Percentiles rank a stretch among this genome's conserved stretches.
These are phyloP conservation scores for Domatiomyces globalis DNA, from an alignment of 2,329 filamentous ascomycete genomes.

Conservation along the genomic window DNA sequence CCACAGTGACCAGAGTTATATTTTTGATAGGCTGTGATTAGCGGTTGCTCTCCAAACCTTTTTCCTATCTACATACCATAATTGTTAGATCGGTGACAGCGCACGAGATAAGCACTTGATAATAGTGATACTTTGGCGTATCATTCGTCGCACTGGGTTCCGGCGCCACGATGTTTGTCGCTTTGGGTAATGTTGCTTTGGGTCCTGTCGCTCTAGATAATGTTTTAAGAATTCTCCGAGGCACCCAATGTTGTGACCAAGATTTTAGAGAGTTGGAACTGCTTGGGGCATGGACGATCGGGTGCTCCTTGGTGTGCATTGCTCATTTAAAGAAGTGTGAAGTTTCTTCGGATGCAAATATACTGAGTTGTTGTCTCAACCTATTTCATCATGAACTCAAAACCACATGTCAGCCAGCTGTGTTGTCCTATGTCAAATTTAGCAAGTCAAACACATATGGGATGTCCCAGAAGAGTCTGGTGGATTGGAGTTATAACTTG, in stretches of 20 bases:
- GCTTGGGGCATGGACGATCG: too few relatives aligned
- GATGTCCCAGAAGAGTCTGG: too few relatives aligned
- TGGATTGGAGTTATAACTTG: neutral
- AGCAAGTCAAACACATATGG: neutral
- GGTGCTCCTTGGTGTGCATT: too few relatives aligned
- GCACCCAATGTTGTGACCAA: too few relatives aligned
- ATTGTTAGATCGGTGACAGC: neutral
- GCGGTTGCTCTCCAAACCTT: too few relatives aligned
- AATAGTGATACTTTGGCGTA: neutral
- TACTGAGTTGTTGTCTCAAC: neutral
- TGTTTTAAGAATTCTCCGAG: too few relatives aligned
- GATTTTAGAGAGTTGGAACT: too few relatives aligned
- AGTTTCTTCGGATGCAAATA: neutral
- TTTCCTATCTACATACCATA: neutral
- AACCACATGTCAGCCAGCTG: neutral
- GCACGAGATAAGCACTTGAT: neutral
- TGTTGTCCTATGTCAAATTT: neutral
- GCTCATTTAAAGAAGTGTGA: neutral
- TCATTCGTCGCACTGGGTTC: neutral
- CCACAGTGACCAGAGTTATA: too few relatives aligned
- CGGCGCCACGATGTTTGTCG: neutral
- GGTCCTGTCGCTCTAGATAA: too few relatives aligned
- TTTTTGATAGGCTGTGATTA: too few relatives aligned
- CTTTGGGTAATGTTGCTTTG: neutral
- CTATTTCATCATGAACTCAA: neutral